Percentiles rank a stretch among this genome's conserved stretches.
phyloP scores from a whole-genome alignment of 73 alveolate species.

The Tetrahymena thermophila region DNA sequence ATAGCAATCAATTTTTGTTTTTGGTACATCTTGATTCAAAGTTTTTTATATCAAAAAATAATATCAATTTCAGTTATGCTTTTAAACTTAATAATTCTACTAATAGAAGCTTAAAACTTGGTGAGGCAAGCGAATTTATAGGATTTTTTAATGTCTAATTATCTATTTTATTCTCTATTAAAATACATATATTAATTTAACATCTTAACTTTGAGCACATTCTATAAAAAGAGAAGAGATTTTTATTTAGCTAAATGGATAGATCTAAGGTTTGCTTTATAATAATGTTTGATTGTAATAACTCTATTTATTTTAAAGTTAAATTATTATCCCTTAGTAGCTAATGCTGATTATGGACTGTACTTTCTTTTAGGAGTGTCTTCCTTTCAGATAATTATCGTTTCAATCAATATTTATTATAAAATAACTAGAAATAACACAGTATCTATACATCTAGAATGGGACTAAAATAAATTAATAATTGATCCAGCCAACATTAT shows the following conservation, averaged over 20 bases:
- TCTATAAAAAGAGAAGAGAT: neutral
- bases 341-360: neutral
- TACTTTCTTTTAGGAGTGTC: neutral
- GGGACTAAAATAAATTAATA: too few relatives aligned
- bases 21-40: neutral
- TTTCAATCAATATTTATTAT: neutral
- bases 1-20: neutral
- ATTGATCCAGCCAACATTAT: too few relatives aligned
- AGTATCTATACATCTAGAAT: too few relatives aligned
- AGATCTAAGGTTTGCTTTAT: neutral
- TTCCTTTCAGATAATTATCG: neutral
- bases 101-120: neutral
- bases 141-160: neutral
- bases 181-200: neutral
- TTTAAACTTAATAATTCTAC: neutral
- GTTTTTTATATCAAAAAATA: neutral
- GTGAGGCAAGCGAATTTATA: neutral
- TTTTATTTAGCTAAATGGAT: neutral
- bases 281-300: neutral
- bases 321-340: neutral
- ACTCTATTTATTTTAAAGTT: neutral
- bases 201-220: neutral
- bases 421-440: neutral
- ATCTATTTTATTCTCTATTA: neutral
- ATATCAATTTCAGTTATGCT: neutral